These are phyloP conservation scores for Mesembryanthemum crystallinum DNA, from an alignment of 148 eudicot genomes.

Conservation along the genomic window DNA sequence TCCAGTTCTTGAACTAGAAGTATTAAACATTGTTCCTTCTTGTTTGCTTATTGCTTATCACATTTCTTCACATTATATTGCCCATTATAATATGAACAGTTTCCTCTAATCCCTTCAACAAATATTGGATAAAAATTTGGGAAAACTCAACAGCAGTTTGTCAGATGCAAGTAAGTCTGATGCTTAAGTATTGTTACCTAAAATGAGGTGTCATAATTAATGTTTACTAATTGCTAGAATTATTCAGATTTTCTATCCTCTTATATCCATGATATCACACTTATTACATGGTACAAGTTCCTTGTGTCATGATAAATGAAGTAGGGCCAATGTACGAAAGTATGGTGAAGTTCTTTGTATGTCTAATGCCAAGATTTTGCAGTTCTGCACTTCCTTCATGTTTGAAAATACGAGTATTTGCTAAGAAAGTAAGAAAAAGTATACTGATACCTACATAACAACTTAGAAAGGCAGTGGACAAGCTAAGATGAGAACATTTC, in stretches of 20 bases:
- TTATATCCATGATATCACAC: too few species aligned
- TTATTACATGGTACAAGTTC: too few species aligned
- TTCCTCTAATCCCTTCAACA: too few species aligned
- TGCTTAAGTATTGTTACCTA: neutral
- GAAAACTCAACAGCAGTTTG: neutral
- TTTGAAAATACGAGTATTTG: neutral
- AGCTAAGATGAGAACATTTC: neutral
- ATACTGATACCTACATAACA: neutral
- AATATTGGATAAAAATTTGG: too few species aligned
- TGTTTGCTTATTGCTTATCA: neutral
- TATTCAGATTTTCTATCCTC: neutral
- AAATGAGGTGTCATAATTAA: neutral
- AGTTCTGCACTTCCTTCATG: neutral
- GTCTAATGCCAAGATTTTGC: neutral
- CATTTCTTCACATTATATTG: neutral
- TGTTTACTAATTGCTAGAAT: neutral
- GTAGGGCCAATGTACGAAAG: too few species aligned
- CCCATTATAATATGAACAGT: neutral
- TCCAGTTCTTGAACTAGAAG: neutral
- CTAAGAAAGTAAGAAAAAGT: neutral
- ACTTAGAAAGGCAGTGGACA: neutral
- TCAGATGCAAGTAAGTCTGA: neutral
- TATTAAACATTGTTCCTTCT: neutral
- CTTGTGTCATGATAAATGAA: too few species aligned
- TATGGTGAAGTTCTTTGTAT: too few species aligned